Conservation (phyloP, 1,284 basidiomycete species). For the Ustilago bromivora region DNA sequence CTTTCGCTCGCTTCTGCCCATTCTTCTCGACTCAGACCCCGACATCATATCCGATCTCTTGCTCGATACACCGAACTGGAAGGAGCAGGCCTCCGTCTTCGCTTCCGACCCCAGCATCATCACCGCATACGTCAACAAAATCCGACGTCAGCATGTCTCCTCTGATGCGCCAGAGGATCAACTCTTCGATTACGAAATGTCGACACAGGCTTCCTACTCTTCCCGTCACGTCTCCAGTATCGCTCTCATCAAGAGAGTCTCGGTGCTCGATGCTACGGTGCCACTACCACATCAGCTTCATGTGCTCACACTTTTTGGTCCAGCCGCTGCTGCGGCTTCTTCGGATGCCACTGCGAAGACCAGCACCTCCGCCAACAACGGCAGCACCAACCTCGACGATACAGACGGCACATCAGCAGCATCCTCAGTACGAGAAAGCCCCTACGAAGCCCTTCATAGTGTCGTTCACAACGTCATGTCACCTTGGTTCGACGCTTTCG, state of each 20-base stretch:
- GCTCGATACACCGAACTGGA: slow-evolving; percentile 53
- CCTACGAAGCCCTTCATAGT: slow-evolving; percentile 96
- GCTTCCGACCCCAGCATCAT: slow-evolving; percentile 54
- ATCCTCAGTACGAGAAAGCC: slow-evolving; percentile 70
- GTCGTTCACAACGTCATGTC: slow-evolving; percentile 95
- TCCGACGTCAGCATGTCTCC: slow-evolving; percentile 41
- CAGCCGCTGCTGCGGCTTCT: slow-evolving; percentile 75
- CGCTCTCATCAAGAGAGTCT: slow-evolving; percentile 91
- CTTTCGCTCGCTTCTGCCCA: slow-evolving; percentile 47
- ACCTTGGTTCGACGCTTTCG: slow-evolving; percentile 98
- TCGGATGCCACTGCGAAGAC: background rate
- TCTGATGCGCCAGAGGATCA: slow-evolving; percentile 37
- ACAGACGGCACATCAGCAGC: slow-evolving; percentile 26
- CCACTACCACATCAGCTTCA: slow-evolving; percentile 89
- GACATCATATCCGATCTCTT: slow-evolving; percentile 34
- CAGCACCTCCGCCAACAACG: slow-evolving; percentile 1
- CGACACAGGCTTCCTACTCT: slow-evolving; percentile 82
- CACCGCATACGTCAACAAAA: slow-evolving; percentile 61
- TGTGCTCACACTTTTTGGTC: slow-evolving; percentile 90
- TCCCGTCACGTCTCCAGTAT: slow-evolving; percentile 85
- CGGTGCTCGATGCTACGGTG: slow-evolving; percentile 81
- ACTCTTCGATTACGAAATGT: slow-evolving; percentile 75
- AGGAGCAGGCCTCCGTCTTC: slow-evolving; percentile 45
- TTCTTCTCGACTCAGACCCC: slow-evolving; percentile 48
- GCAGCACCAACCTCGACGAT: slow-evolving; percentile 13